Base-by-base conservation (phyloP, 2,329 filamentous ascomycete species). In the Emmonsia crescens region DNA sequence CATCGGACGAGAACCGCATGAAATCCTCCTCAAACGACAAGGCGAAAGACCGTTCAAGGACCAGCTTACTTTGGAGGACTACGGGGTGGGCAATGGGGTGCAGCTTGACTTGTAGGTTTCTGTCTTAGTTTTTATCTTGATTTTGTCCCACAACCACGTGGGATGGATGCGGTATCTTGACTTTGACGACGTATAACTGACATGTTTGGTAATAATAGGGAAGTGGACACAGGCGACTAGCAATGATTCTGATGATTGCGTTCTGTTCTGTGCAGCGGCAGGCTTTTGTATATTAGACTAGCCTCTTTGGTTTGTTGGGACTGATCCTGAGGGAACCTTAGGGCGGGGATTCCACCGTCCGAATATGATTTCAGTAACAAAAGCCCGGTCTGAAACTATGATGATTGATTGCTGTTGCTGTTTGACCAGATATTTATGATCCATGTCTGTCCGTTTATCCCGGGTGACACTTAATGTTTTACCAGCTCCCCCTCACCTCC, bases 31-130 rank as follows among this genome's bases (percentile, higher is more conserved):
- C 63, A 94, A 95, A 80, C 82, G 93, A 67, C 93, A 97, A 76
- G 90, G 92, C 14, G 91, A 96, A 77, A 78, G 92, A 66, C 92
- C 93, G 29, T 96, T 97, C 74, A 96, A 96, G 79, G 92, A 97
- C 72, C 84, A 88, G 68, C 81, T 96, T 64, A 92, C 86, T 40
- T 75, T 96, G 68, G 89, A 89, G 70, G 93, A 97, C 77, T 97
- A 96, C 75, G 91, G 89, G n/a, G 86, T 97, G 62, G 91, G 88
- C 69, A 94, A 94, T 76, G 93, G 93, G 10, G 91, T 96, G 57
- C 78, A 80, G 66, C 71, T 80, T 70, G 78, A 80, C 69, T 69
- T 80, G 73, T 75, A 68, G 74, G 74, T 67, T 62, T 48, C 27
- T 55, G 40, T 52, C 55, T 52, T 21, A 10, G 9, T 12, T 24